These are phyloP conservation scores for Raphanus hybrid DNA, from an alignment of 441 rosid genomes.

Conservation along the genomic window DNA sequence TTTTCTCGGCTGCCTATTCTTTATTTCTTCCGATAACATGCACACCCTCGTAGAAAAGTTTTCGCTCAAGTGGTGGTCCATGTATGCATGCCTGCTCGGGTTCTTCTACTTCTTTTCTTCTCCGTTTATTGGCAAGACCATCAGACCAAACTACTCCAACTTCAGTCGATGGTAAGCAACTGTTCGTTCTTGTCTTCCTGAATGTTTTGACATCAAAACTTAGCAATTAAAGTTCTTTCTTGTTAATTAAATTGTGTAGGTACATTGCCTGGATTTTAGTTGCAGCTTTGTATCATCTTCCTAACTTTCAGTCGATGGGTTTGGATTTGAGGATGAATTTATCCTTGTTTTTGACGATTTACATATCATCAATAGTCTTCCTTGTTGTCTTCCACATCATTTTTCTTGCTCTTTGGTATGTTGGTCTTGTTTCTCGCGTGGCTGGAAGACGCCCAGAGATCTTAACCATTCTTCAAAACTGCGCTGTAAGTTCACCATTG, in stretches of 20 bases:
- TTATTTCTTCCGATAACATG: conserved; percentile 96
- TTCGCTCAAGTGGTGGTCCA: conserved; percentile 97
- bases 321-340: conserved; percentile 99
- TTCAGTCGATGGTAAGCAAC: conserved; percentile 58
- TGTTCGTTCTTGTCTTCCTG: conserved; percentile 2
- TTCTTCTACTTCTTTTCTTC: conserved; percentile 99
- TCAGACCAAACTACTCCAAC: conserved; percentile 93
- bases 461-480: conserved; percentile 91
- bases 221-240: background rate
- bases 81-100: conserved; percentile 97
- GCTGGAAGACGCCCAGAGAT: conserved; percentile 96
- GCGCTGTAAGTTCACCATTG: conserved; percentile 68
- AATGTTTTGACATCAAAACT: background rate
- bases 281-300: conserved; percentile 98
- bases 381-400: conserved; percentile 93
- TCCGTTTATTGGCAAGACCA: conserved; percentile 92
- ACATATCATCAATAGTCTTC: conserved; percentile 84
- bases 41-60: conserved; percentile 91
- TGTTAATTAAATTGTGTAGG: conserved; percentile 52
- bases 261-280: conserved; percentile 97
- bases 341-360: conserved; percentile 91
- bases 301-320: conserved; percentile 99
- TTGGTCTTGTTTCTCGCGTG: conserved; percentile 96
- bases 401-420: conserved; percentile 88
- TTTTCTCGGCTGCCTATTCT: conserved; percentile 88